These are phyloP conservation scores for Akanthomyces muscarius DNA, from an alignment of 2,329 filamentous ascomycete genomes.

Conservation along the genomic window DNA sequence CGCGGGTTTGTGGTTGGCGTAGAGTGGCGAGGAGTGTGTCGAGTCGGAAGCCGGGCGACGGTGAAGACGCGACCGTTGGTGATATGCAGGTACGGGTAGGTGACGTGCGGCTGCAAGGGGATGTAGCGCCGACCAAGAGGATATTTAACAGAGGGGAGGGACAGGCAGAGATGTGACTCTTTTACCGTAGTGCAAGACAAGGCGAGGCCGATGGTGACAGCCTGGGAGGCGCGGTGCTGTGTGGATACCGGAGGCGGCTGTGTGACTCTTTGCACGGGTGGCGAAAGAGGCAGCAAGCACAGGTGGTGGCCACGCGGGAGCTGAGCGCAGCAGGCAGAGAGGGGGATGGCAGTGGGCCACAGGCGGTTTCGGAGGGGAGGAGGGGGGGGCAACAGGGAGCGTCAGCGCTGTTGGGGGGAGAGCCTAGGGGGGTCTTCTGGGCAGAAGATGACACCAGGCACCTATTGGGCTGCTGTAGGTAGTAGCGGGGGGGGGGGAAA, in stretches of 20 bases:
- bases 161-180: slow-evolving; percentile 30
- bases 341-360: slow-evolving; percentile 8
- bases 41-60: slow-evolving; percentile 20
- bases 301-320: slow-evolving; percentile 25
- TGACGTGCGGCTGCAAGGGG: slow-evolving; percentile 13
- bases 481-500: background rate
- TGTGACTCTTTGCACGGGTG: slow-evolving; percentile 39
- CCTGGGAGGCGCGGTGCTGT: slow-evolving; percentile 21
- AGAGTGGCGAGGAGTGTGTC: slow-evolving; percentile 15
- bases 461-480: slow-evolving; percentile 4
- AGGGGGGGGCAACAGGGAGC: no score
- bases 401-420: no score
- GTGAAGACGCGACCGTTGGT: slow-evolving; percentile 20
- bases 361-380: slow-evolving; percentile 37
- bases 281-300: slow-evolving; percentile 27
- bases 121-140: background rate
- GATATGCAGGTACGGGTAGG: slow-evolving; percentile 20
- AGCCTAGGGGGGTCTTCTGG: slow-evolving; percentile 16
- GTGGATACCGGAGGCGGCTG: slow-evolving; percentile 25
- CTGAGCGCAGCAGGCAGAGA: slow-evolving; percentile 16
- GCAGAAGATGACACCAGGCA: slow-evolving; percentile 14
- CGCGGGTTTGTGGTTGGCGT: background rate
- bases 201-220: slow-evolving; percentile 25
- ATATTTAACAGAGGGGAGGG: slow-evolving; percentile 5
- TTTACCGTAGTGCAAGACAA: slow-evolving; percentile 28